These are phyloP conservation scores for Anthracocystis panici-leucophaei DNA, from an alignment of 1,284 basidiomycete species.

Conservation along the genomic window DNA sequence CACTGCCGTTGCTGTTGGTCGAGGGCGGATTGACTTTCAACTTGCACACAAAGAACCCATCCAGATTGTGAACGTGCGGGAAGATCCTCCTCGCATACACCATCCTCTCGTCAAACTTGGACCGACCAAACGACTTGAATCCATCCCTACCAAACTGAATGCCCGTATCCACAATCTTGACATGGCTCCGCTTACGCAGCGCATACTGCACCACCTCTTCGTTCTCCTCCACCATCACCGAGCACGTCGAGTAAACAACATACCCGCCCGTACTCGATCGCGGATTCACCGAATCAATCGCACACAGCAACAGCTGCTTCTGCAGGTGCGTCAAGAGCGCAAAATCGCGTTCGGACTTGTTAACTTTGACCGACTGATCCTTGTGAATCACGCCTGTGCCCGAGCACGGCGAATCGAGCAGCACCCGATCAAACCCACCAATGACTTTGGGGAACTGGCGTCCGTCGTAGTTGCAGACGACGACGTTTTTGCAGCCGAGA, in stretches of 20 bases:
- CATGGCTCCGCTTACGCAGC: conserved; percentile 94
- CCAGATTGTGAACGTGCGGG: conserved; percentile 76
- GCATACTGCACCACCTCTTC: conserved; percentile 98
- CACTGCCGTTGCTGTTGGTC: conserved; percentile 23
- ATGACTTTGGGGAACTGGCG: conserved; percentile 99
- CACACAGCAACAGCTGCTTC: conserved; percentile 97
- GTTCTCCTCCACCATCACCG: conserved; percentile 97
- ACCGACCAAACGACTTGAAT: conserved; percentile 89
- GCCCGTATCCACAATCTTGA: conserved; percentile 91
- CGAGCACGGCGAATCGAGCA: conserved; percentile 96
- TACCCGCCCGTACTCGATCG: conserved; percentile 91
- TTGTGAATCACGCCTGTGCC: conserved; percentile 99
- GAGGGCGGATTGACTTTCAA: conserved; percentile 79
- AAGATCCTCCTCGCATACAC: conserved; percentile 68
- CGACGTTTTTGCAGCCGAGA: conserved; percentile 97
- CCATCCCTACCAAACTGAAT: conserved; percentile 93
- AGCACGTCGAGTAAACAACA: conserved; percentile 98
- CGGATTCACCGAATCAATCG: conserved; percentile 93
- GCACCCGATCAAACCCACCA: conserved; percentile 95
- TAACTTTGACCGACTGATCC: conserved; percentile 95
- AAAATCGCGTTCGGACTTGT: conserved; percentile 97
- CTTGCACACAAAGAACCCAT: conserved; percentile 98
- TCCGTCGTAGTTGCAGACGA: conserved; percentile 97
- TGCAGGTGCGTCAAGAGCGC: conserved; percentile 90
- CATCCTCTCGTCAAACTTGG: conserved; percentile 84